Conservation (phyloP, 495 filamentous ascomycete species). For the Daldinia childiae region DNA sequence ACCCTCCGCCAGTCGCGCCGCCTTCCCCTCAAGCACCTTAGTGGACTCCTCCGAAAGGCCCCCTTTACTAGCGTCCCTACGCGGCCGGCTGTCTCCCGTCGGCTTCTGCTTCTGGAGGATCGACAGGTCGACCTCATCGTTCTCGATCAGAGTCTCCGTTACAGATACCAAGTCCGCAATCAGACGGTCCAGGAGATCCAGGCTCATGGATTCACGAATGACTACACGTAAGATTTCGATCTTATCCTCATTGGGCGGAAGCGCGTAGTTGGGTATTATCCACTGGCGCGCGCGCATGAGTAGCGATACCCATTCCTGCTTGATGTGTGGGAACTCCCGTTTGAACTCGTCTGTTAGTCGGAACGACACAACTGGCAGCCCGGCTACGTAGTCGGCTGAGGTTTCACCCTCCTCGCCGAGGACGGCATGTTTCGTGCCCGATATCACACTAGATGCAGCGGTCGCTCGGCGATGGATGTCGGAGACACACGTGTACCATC, state of each 20-base stretch:
- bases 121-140: constrained; percentile 58
- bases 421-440: constrained; percentile 49
- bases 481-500: constrained; percentile 75
- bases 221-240: constrained; percentile 77
- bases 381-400: constrained; percentile 70
- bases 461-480: constrained; percentile 69
- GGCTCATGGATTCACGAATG: constrained; percentile 72
- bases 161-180: constrained; percentile 65
- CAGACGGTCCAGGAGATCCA: constrained; percentile 72
- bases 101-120: constrained; percentile 53
- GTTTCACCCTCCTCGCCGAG: constrained; percentile 53
- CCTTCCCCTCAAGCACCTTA: constrained; percentile 18
- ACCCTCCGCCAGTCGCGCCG: constrained; percentile 62
- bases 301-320: constrained; percentile 72
- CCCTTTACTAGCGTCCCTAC: constrained; percentile 35
- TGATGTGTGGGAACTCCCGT: constrained; percentile 68
- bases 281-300: constrained; percentile 75
- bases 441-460: constrained; percentile 22
- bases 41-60: constrained; percentile 34
- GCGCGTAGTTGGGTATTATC: constrained; percentile 79
- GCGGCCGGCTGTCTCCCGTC: constrained; percentile 32
- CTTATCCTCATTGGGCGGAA: constrained; percentile 69
- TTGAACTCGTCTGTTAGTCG: constrained; percentile 70
- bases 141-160: constrained; percentile 65
- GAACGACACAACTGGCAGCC: constrained; percentile 78